These are phyloP conservation scores for Geosmithia flava DNA, from an alignment of 2,329 filamentous ascomycete genomes.

Conservation along the genomic window DNA sequence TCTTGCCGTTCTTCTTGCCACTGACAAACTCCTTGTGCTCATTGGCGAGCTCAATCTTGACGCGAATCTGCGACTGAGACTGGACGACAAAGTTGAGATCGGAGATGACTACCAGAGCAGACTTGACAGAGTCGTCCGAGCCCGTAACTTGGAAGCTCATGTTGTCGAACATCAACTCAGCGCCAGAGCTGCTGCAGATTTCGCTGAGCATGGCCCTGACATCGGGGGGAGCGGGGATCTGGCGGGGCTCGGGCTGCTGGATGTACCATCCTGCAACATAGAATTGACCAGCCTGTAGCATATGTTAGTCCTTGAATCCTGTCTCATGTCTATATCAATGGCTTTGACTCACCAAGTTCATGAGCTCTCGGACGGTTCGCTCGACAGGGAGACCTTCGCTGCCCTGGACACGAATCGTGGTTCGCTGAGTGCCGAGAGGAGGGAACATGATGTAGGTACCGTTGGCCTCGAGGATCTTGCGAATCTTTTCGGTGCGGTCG, in stretches of 20 bases:
- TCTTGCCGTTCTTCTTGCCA: slow-evolving; percentile 99
- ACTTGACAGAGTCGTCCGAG: slow-evolving; percentile 91
- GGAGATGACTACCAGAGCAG: slow-evolving; percentile 86
- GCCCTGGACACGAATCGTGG: slow-evolving; percentile 79
- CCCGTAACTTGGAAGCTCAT: slow-evolving; percentile 88
- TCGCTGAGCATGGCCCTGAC: slow-evolving; percentile 86
- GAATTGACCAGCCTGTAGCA: slow-evolving; percentile 73
- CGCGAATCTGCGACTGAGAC: slow-evolving; percentile 81
- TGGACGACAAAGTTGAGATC: slow-evolving; percentile 82
- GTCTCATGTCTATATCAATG: not conserved
- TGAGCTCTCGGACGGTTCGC: slow-evolving; percentile 87
- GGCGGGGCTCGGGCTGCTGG: slow-evolving; percentile 57
- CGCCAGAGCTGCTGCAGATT: slow-evolving; percentile 91
- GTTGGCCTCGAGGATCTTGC: slow-evolving; percentile 94
- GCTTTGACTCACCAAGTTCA: slow-evolving; percentile 61
- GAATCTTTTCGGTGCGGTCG: slow-evolving; percentile 85
- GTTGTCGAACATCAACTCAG: slow-evolving; percentile 90
- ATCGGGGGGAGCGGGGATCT: slow-evolving; percentile 54
- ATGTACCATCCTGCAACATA: slow-evolving; percentile 97
- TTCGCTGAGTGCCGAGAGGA: slow-evolving; percentile 72
- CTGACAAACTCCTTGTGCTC: slow-evolving; percentile 99
- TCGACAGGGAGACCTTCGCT: slow-evolving; percentile 90
- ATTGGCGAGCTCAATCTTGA: slow-evolving; percentile 97
- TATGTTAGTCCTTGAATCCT: slow-evolving; percentile 10
- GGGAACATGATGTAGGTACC: slow-evolving; percentile 93